Conservation (phyloP, 2,329 filamentous ascomycete genomes). For the Ophiocordyceps polyrhachis-furcata region DNA sequence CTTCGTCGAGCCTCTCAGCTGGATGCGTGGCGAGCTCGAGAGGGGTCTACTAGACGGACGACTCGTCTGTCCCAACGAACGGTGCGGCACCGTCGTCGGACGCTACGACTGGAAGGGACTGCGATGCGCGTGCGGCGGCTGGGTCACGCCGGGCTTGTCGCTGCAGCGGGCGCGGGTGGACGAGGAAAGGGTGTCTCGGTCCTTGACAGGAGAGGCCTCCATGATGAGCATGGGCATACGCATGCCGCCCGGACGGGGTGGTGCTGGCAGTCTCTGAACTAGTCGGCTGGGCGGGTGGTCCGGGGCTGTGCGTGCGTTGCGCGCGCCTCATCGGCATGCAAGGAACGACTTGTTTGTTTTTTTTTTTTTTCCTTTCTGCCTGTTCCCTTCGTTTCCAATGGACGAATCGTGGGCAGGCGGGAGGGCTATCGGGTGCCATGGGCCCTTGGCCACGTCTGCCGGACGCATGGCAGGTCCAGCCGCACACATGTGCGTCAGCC, state of each 20-base stretch:
- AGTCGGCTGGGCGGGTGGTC: background rate
- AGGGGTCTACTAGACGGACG: conserved; percentile 68
- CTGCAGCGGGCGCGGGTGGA: conserved; percentile 70
- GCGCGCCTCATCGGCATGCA: background rate
- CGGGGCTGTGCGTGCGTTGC: background rate
- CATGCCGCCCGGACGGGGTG: conserved; percentile 27
- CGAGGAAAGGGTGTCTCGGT: conserved; percentile 26
- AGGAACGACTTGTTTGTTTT: background rate
- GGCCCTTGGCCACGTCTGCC: background rate
- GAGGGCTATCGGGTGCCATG: too few relatives aligned
- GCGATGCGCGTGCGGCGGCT: conserved; percentile 75
- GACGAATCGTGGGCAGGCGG: too few relatives aligned
- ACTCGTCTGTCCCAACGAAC: conserved; percentile 59
- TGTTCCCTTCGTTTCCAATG: too few relatives aligned
- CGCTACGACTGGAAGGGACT: conserved; percentile 95
- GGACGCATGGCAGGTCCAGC: background rate
- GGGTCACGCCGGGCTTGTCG: conserved; percentile 82
- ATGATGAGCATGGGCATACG: conserved; percentile 31
- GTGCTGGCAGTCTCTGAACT: conserved; percentile 1
- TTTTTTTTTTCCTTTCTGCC: background rate
- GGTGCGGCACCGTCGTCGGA: conserved; percentile 69
- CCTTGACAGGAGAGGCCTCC: conserved; percentile 5
- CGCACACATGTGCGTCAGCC: background rate
- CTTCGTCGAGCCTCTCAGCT: conserved; percentile 81
- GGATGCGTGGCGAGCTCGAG: conserved; percentile 79